These are phyloP conservation scores for Nitzschia sp. DNA, from an alignment of 108 stramenopile species.

Conservation along the genomic window DNA sequence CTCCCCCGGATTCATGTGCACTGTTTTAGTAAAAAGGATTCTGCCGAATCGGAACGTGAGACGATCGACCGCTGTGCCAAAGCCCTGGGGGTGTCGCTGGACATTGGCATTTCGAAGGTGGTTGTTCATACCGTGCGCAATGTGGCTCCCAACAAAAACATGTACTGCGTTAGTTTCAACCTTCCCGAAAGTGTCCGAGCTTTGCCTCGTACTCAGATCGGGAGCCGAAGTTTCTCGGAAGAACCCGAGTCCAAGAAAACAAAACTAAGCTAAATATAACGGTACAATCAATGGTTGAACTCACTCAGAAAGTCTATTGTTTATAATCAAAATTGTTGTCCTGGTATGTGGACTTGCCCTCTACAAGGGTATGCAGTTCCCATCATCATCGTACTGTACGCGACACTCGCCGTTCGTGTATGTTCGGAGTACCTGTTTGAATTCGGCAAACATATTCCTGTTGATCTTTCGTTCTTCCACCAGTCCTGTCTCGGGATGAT, in stretches of 20 bases:
- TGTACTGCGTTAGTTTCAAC: slow-evolving; percentile 80
- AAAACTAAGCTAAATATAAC: slow-evolving; percentile 4
- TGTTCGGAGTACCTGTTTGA: slow-evolving; percentile 37
- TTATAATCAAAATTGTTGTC: too few relatives aligned
- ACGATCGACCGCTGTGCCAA: slow-evolving; percentile 56
- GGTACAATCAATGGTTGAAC: not conserved
- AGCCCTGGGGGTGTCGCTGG: slow-evolving; percentile 69
- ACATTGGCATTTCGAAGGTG: slow-evolving; percentile 31
- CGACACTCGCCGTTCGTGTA: slow-evolving; percentile 58
- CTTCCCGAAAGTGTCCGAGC: slow-evolving; percentile 53
- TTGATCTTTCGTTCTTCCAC: slow-evolving; percentile 57
- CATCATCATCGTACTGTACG: slow-evolving; percentile 20
- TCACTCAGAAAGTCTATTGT: too few relatives aligned
- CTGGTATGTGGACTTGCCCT: not conserved
- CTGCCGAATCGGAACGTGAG: slow-evolving; percentile 31
- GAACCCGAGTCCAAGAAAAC: slow-evolving; percentile 8
- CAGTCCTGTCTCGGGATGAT: slow-evolving; percentile 63
- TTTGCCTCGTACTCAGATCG: slow-evolving; percentile 24
- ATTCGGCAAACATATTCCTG: slow-evolving; percentile 53
- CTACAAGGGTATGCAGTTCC: not conserved
- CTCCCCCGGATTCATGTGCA: slow-evolving; percentile 77
- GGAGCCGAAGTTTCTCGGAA: not conserved
- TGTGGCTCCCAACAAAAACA: slow-evolving; percentile 85
- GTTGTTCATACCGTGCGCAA: slow-evolving; percentile 67
- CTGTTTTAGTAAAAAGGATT: slow-evolving; percentile 78